Evolutionary conservation across 148 eudicot species (phyloP), one percentile per base, ranked within the genome.

Genomic region (Rhododendron ferrugineum): DNA sequence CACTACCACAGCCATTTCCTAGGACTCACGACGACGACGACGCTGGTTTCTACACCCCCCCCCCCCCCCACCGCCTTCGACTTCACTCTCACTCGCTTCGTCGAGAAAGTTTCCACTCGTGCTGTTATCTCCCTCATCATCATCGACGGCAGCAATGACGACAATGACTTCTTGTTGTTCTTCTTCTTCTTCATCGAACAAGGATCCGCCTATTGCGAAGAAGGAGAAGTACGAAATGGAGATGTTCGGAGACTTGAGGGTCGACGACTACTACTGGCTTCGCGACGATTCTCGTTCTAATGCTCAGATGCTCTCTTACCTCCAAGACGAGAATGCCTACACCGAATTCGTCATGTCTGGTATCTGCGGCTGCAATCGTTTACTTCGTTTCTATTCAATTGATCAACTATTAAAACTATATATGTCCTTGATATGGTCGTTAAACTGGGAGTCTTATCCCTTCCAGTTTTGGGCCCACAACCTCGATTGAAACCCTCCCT

Each of bases 211-310:
- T 30, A 82, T 82, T 66, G 95, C 98, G 22, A 93, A 92, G 87
- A 96, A 92, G 80, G 90, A 90, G 89, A 90, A 84, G 74, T 91
- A 93, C 80, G 91, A 89, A 36, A 89, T 96, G 91, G 96, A 92
- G 90, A 72, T 92, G 95, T 96, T 96, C 85, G 96, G 96, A 30
- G 99, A 96, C 83, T 89, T 92, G 1, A 92, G 99, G 72, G 87
- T 90, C 47, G 99, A 96, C 62, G 64, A 93, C 83, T 96, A 95
- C 87, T 96, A 95, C 90, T 96, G 98, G 99, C 91, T 96, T 11
- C 92, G 98, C 6, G 99, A 95, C 46, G 98, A 96, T 86, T 90
- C 98, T 73, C 92, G 97, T 60, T 87, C 97, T 4, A 88, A 95
- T 49, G 89, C 99, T 26, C 88, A 91, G 15, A 83, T 96, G 11